Conservation (phyloP, 2,329 filamentous ascomycete genomes). For the Clonostachys rosea region DNA sequence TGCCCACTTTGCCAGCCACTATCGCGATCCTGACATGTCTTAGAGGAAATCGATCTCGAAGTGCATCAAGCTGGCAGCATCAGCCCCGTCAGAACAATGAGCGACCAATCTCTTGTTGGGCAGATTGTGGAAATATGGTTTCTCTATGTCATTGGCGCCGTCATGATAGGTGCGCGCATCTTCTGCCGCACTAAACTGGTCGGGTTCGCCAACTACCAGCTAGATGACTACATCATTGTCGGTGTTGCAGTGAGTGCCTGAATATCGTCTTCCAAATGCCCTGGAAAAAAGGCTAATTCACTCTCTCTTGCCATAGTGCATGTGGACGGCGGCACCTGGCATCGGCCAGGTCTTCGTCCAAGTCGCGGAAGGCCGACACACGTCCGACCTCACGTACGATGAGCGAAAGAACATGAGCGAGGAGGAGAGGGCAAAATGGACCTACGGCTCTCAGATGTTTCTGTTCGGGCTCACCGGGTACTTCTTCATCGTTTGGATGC, state of each 20-base stretch:
- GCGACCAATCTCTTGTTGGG: background rate
- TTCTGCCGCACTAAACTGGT: slow-evolving; percentile 24
- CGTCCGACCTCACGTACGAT: slow-evolving; percentile 18
- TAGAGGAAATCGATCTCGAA: too few relatives aligned
- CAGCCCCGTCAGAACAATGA: too few relatives aligned
- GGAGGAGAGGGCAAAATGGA: slow-evolving; percentile 16
- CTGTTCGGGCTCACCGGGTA: slow-evolving; percentile 25
- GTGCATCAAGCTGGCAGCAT: too few relatives aligned
- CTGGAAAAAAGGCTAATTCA: background rate
- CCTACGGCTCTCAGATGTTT: slow-evolving; percentile 26
- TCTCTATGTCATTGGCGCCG: slow-evolving; percentile 22
- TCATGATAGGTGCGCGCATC: slow-evolving; percentile 20
- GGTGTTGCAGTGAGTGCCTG: slow-evolving; percentile 15
- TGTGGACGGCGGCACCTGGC: slow-evolving; percentile 11
- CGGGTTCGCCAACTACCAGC: slow-evolving; percentile 19
- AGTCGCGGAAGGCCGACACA: slow-evolving; percentile 18
- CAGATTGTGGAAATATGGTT: slow-evolving; percentile 26
- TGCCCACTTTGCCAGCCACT: too few relatives aligned
- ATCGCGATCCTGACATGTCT: too few relatives aligned
- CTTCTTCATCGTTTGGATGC: slow-evolving; percentile 25
- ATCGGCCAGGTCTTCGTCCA: slow-evolving; percentile 16
- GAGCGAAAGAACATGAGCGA: slow-evolving; percentile 20
- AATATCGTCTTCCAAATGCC: background rate
- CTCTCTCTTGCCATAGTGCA: slow-evolving; percentile 1
- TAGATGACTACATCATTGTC: slow-evolving; percentile 25